Percentiles rank a stretch among this genome's conserved stretches.
These are phyloP conservation scores for Circinella minor DNA, from an alignment of 371 early-diverging fungal genomes.

Conservation along the genomic window DNA sequence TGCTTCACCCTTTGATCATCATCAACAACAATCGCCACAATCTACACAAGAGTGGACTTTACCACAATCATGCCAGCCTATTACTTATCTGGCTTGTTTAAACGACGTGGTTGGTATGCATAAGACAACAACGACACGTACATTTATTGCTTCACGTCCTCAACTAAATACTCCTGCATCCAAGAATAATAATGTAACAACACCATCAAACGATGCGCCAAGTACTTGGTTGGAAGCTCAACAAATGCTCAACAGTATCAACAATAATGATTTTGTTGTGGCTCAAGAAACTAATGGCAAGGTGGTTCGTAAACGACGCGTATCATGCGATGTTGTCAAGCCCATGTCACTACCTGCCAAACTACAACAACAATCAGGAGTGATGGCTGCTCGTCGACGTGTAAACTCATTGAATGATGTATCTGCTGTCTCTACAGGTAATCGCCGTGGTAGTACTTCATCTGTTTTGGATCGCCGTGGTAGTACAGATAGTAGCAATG, in stretches of 20 bases:
- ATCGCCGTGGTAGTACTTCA: constrained; percentile 12
- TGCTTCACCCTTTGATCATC: constrained; percentile 12
- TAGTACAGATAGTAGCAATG: constrained; percentile 15
- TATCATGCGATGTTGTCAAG: constrained; percentile 51
- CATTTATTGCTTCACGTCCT: constrained; percentile 23
- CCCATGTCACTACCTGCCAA: constrained; percentile 28
- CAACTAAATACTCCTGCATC: neutral
- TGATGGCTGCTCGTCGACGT: constrained; percentile 35
- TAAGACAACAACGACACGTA: constrained; percentile 63
- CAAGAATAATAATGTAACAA: too few species aligned
- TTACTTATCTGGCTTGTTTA: constrained; percentile 76
- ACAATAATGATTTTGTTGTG: constrained; percentile 22
- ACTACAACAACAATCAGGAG: constrained; percentile 16
- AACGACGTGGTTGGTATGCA: constrained; percentile 83
- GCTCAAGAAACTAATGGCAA: constrained; percentile 35
- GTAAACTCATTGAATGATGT: constrained; percentile 50
- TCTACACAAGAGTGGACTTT: constrained; percentile 28
- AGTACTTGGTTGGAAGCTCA: constrained; percentile 21
- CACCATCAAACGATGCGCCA: neutral
- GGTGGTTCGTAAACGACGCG: constrained; percentile 45
- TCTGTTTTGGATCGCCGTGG: constrained; percentile 16
- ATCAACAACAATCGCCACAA: neutral
- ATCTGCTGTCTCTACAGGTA: neutral
- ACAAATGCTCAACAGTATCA: constrained; percentile 15
- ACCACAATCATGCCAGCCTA: constrained; percentile 53